phyloP scores from a whole-genome alignment of 495 filamentous ascomycete species.

The Trichoderma parareesei region DNA sequence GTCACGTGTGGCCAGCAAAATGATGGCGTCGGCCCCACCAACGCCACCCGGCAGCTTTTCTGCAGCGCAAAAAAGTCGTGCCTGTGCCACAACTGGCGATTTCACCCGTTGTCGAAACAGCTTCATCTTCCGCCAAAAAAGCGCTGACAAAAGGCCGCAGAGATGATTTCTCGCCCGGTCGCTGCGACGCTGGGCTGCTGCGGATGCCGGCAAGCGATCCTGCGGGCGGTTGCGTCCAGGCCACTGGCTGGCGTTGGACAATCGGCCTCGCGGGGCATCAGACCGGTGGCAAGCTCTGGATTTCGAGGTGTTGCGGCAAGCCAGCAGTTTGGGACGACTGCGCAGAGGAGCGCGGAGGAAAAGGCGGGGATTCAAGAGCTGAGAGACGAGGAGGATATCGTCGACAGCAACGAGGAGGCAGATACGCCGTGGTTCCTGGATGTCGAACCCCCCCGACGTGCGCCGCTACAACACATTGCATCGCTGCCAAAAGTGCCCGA shows the following conservation, averaged over 20 bases:
- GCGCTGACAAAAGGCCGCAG: neutral
- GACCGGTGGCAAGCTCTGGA: neutral
- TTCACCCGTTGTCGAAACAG: neutral
- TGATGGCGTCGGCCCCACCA: neutral
- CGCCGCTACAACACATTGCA: conserved; percentile 50
- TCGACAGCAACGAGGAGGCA: neutral
- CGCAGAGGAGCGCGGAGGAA: conserved; percentile 13
- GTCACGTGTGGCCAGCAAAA: neutral
- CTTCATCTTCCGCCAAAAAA: neutral
- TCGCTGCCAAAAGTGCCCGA: conserved; percentile 69
- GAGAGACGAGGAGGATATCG: neutral
- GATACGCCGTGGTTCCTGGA: conserved; percentile 78
- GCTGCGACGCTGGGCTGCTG: conserved; percentile 5
- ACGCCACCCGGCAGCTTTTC: conserved; percentile 8
- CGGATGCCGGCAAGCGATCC: conserved; percentile 3
- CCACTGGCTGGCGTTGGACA: neutral
- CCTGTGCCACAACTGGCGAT: neutral
- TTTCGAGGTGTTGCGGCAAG: neutral
- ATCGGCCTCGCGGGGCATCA: neutral
- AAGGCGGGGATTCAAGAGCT: neutral
- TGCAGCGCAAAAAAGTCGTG: neutral
- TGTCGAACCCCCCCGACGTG: conserved; percentile 47
- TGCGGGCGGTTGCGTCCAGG: conserved; percentile 4
- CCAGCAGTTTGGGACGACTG: neutral
- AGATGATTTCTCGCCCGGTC: conserved; percentile 11